Base-by-base conservation (phyloP, 2,329 filamentous ascomycete genomes). In the Pseudocercospora cruenta region DNA sequence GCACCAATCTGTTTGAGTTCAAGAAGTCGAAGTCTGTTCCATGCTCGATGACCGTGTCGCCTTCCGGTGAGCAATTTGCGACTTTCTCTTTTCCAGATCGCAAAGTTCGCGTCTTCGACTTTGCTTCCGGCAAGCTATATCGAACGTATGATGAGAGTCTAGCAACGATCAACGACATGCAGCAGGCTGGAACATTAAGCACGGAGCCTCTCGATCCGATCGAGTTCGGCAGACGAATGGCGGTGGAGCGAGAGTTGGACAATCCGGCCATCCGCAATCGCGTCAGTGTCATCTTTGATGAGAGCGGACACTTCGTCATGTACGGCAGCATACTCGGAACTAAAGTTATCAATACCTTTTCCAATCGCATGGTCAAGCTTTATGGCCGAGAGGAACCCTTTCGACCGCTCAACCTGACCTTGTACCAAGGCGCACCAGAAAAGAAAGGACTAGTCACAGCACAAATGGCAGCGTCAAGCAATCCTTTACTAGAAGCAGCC, bases 71-170 rank as follows among this genome's bases (percentile, higher is more conserved):
- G 64, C 91, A 93, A 66, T 95, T 99, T 75, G 93, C 91, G 1
- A 91, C 93, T 0, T 90, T 95, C 72, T 99, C 95, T 0, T 90
- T 97, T 72, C 96, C 95, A 0, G 95, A 99, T 78, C 89, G 95
- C 64, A 96, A 96, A 78, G 88, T 99, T 57, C 90, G 95, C 26
- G 82, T 99, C 19, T 99, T 99, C 76, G 93, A 99, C 73, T 99
- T 99, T 75, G 86, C 89, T 1, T 89, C 92, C 0, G 95, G 88
- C 10, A 97, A 96, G 79, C 85, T 99, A 4, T 90, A 94, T 74
- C 89, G 94, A 43, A 95, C 92, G 1, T 99, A 99, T 75, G 96
- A 99, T 74, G 95, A 99, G 78, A 98, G 94, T 3, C 84, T 99
- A 10, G 85, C 90, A 64, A 95, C 92, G 1, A 89, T 96, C 53